Evolutionary conservation across 2,329 filamentous ascomycete species (phyloP), one percentile per base, ranked within the genome.

Genomic region (Purpureocillium takamizusanense): DNA sequence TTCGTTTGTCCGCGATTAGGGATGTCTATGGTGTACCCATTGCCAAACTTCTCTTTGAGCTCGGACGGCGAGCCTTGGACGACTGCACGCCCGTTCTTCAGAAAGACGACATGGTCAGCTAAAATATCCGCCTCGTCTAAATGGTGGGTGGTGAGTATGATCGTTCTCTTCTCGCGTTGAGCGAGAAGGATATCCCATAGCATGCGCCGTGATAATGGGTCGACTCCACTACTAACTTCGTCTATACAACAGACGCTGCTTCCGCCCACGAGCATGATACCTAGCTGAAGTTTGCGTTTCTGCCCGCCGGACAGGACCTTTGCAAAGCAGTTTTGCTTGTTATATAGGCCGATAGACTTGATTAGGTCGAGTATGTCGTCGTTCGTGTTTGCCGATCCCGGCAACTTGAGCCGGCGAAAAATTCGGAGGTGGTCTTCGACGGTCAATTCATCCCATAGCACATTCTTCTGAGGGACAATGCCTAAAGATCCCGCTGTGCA

Each of bases 201-300:
- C 62, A 94, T 95, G 25, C 88, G 70, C 40, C 89, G 73, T 16
- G 83, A 89, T 1, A 95, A 66, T 0, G 89, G 88, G 54, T 95
- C 89, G 17, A 95, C 70, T 13, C 89, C 89, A 42, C 83, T 88
- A 27, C 83, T 89, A 12, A 94, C 87, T 59, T 95, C 89, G 48
- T 95, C 89, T 4, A 95, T 78, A 51, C 86, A 90, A 61, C 89
- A 95, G 0, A 95, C 81, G 16, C 78, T 78, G 44, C 83, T 90
- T 11, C 87, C 88, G 44, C 89, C 89, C 3, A 86, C 92, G 49
- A 95, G 79, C 87, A 94, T 95, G 78, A 95, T 89, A 4, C 86
- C 88, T 3, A 95, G 70, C 57, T 95, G 89, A 9, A 95, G 69
- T 57, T 95, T 95, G 37, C 89, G 72, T 63, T 94, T 94, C 59